Evolutionary conservation across 106 monocot species (phyloP).

Genomic region (Dendrobium officinale): DNA sequence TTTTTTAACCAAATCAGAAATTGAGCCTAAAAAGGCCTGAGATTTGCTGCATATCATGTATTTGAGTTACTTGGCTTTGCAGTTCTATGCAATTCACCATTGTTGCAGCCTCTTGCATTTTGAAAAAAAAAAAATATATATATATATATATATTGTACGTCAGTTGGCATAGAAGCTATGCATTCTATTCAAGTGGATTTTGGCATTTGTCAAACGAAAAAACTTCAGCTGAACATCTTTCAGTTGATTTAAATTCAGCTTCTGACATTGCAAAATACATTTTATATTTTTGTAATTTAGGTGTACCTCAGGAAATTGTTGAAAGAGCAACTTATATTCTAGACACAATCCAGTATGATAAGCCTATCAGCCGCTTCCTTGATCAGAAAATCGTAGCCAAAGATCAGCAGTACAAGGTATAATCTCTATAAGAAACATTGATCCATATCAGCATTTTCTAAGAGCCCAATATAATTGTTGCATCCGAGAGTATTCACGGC

Average conservation of each 20-base stretch:
- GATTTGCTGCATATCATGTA: no score
- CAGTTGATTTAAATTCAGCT: neutral
- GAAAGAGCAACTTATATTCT: constrained; percentile 54
- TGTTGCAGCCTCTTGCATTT: neutral
- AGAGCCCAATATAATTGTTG: neutral
- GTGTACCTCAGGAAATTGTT: constrained; percentile 56
- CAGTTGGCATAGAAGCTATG: neutral
- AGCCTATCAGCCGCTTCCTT: constrained; percentile 32
- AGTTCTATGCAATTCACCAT: neutral
- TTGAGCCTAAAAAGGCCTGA: no score
- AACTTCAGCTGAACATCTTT: neutral
- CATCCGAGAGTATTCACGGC: no score
- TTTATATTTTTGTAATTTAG: constrained; percentile 18
- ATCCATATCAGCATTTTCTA: neutral
- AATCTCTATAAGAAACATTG: neutral
- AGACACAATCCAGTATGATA: constrained; percentile 35
- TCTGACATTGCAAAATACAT: neutral
- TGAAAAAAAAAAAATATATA: neutral
- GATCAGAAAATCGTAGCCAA: constrained; percentile 41
- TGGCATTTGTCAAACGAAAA: no score
- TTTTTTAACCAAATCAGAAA: no score
- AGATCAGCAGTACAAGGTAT: constrained; percentile 72
- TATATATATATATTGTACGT: no score
- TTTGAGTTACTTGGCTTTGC: no score
- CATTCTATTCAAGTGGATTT: no score